Conservation (phyloP, 257 asterid genomes). For the Vinca minor region DNA sequence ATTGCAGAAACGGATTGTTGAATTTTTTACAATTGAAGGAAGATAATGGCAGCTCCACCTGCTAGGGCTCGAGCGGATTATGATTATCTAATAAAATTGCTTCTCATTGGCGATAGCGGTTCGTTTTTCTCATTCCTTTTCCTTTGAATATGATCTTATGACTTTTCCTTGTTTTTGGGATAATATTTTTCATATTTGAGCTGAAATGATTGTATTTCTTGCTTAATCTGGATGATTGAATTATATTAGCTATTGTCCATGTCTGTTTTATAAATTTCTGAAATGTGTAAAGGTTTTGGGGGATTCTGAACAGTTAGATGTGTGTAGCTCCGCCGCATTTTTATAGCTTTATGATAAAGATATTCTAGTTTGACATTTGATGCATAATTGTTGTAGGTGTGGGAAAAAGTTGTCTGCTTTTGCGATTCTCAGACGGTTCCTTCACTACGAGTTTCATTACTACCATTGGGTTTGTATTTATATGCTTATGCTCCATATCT, state of each 20-base stretch:
- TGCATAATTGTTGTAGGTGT: constrained; percentile 25
- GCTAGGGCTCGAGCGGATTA: constrained; percentile 58
- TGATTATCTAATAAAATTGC: constrained; percentile 43
- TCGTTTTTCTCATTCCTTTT: constrained; percentile 2
- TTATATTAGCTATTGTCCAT: background rate
- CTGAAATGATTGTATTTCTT: no score
- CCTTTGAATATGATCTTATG: background rate
- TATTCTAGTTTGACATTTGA: constrained; percentile 2
- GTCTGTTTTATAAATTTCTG: background rate
- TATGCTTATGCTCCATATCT: constrained; percentile 9
- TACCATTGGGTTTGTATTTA: constrained; percentile 63
- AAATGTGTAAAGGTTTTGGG: background rate
- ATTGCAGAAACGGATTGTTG: constrained; percentile 9
- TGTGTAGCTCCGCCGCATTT: background rate
- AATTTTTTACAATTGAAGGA: background rate
- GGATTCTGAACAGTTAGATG: background rate
- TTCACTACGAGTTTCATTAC: constrained; percentile 75
- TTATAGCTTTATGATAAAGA: background rate
- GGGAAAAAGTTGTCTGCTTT: constrained; percentile 35
- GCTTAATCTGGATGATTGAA: background rate
- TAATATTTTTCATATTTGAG: background rate
- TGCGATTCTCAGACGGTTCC: constrained; percentile 55
- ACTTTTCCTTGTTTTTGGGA: no score
- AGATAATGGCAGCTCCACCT: constrained; percentile 46
- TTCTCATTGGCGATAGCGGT: constrained; percentile 57